Base-by-base conservation (phyloP, 768 basidiomycete species). In the Calocera cornea region DNA sequence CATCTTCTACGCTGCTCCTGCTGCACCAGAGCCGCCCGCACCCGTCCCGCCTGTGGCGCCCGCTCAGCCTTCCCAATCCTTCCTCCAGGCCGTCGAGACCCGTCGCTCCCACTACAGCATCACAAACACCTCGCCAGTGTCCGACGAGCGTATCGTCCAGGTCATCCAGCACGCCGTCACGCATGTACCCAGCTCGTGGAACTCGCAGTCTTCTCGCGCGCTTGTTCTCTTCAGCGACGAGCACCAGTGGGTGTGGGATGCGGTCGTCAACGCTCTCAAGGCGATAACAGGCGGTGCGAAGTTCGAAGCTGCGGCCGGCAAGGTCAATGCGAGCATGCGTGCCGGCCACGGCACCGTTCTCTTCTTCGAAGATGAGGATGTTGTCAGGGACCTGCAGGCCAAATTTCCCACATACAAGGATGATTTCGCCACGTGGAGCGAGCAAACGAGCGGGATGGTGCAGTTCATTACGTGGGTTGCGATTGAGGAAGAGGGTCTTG, bases 401-500 rank as follows among this genome's bases (percentile, higher is more conserved):
- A 27, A 19, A 7, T 60, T 60, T 27, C 54, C 54, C 11, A 60
- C 54, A 2, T 60, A 60, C 54, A 60, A 60, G 31, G 54, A 60
- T 27, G 54, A 60, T 10, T 60, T 60, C 19, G 8, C 54, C 16
- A 31, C 54, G 3, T 60, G 54, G 54, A 60, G 54, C 54, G 54
- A 60, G 31, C 54, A 60, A 27, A 60, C 54, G 27, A 60, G 54
- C 31, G 54, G 54, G 54, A 60, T 60, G 54, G 54, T 31, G 54
- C 54, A 60, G 54, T 60, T 60, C 54, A 60, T 60, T 33, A 60
- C 54, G 10, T 60, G 54, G 54, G 54, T 60, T 22, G 54, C 54
- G 31, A 5, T 60, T 5, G 54, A 60, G 22, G 54, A 60, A 19
- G 54, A 60, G 31, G 54, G 54, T 27, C 54, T 60, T 2, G 54